Evolutionary conservation across 306 rosid genomes (phyloP).

Genomic region (Herpetospermum pedunculosum): DNA sequence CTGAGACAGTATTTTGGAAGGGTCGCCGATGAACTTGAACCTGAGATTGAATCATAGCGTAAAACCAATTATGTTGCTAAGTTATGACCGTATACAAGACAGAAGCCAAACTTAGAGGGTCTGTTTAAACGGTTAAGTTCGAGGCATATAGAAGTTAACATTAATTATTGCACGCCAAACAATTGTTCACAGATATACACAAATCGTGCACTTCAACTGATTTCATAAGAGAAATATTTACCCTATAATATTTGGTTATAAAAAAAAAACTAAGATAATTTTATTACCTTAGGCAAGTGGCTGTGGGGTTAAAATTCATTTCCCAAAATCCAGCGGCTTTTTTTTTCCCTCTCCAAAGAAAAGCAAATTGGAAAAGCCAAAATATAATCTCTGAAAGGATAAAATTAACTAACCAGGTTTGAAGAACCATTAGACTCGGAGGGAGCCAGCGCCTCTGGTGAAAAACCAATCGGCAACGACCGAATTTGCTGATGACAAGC

Average conservation of each 20-base stretch:
- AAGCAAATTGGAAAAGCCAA: not conserved
- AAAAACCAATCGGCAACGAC: conserved; percentile 28
- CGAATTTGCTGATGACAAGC: conserved; percentile 25
- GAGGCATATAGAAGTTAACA: not conserved
- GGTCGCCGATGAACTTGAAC: conserved; percentile 1
- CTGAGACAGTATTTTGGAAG: conserved; percentile 10
- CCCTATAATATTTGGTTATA: not conserved
- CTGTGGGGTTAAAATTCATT: too few relatives aligned
- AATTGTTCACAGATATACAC: not conserved
- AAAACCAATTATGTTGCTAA: not conserved
- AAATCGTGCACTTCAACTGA: not conserved
- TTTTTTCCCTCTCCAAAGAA: not conserved
- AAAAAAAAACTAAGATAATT: not conserved
- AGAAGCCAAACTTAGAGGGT: too few relatives aligned
- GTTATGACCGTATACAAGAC: not conserved
- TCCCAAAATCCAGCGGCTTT: not conserved
- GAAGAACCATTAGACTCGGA: conserved; percentile 29
- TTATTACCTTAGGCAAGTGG: too few relatives aligned
- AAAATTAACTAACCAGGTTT: conserved; percentile 34
- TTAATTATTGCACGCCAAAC: not conserved
- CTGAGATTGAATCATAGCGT: not conserved
- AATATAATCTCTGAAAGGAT: not conserved
- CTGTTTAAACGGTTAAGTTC: too few relatives aligned
- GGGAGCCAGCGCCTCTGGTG: conserved; percentile 23
- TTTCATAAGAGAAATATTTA: too few relatives aligned